Evolutionary conservation across 78 protist species (phyloP).

Genomic region (Parvularia atlantis): DNA sequence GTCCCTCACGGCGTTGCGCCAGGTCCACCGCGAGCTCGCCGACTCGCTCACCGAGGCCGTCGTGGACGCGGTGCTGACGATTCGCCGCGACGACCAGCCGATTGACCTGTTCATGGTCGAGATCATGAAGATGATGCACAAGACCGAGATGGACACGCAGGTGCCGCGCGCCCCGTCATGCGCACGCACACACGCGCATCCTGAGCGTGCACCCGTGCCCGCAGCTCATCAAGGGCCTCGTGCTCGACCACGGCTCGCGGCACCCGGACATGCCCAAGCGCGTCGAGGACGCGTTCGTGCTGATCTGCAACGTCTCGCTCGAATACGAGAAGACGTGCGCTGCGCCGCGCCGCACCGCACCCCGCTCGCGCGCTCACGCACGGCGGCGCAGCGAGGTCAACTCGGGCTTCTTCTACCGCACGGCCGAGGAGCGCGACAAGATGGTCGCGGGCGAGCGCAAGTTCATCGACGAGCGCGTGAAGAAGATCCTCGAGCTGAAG

Average conservation of each 20-base stretch:
- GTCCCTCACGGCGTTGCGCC: neutral
- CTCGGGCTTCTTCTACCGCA: conserved; percentile 72
- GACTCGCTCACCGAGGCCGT: conserved; percentile 74
- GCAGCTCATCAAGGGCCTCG: conserved; percentile 87
- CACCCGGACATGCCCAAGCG: conserved; percentile 96
- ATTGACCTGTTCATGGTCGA: conserved; percentile 97
- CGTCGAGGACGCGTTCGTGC: conserved; percentile 64
- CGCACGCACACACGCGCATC: conserved; percentile 1
- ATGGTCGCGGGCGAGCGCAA: conserved; percentile 92
- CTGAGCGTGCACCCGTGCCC: too few species aligned
- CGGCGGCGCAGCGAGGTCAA: conserved; percentile 90
- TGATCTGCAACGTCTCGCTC: conserved; percentile 91
- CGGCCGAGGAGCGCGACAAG: conserved; percentile 78
- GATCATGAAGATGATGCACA: conserved; percentile 95
- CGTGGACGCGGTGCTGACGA: conserved; percentile 83
- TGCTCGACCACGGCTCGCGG: conserved; percentile 98
- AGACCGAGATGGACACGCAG: conserved; percentile 4
- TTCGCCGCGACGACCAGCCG: conserved; percentile 41
- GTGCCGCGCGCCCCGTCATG: neutral
- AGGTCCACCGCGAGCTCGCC: conserved; percentile 42
- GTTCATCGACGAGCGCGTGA: conserved; percentile 78
- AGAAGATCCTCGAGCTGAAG: conserved; percentile 87
- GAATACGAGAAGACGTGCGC: conserved; percentile 93
- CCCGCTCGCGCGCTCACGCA: neutral
- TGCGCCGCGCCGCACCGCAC: too few species aligned